A percentile compares a stretch with the other conserved stretches of the same genome.
Evolutionary conservation across 768 basidiomycete species (phyloP).

Genomic region (Holtermannia corniformis): DNA sequence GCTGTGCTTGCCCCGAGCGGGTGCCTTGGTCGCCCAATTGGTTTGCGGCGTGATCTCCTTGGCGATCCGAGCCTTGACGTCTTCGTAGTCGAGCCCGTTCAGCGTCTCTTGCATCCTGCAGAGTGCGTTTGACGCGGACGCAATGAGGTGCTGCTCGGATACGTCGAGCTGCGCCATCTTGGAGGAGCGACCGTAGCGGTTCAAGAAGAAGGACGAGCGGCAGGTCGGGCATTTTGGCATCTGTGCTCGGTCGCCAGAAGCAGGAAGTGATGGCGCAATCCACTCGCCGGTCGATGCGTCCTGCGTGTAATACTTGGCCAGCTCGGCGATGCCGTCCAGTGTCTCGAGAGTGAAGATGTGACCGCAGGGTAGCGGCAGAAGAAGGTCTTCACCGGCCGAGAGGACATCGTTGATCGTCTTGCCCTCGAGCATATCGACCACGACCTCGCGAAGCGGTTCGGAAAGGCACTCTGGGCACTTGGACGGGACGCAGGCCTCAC

Average conservation of each 20-base stretch:
- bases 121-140: too few relatives aligned
- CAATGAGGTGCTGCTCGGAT: slow-evolving; percentile 54
- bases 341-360: slow-evolving; percentile 66
- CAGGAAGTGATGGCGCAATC: slow-evolving; percentile 46
- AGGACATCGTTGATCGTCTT: slow-evolving; percentile 49
- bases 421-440: slow-evolving; percentile 57
- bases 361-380: slow-evolving; percentile 55
- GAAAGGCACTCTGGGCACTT: slow-evolving; percentile 51
- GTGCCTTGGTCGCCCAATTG: too few relatives aligned
- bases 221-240: slow-evolving; percentile 58
- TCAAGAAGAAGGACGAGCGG: slow-evolving; percentile 50
- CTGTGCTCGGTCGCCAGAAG: slow-evolving; percentile 43
- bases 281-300: slow-evolving; percentile 45
- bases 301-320: slow-evolving; percentile 49
- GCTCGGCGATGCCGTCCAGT: slow-evolving; percentile 53
- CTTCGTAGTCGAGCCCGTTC: too few relatives aligned
- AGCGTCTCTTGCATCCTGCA: too few relatives aligned
- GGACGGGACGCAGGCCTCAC: slow-evolving; percentile 55
- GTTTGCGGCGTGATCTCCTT: too few relatives aligned
- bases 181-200: slow-evolving; percentile 54
- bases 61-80: too few relatives aligned
- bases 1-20: too few relatives aligned
- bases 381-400: slow-evolving; percentile 45
- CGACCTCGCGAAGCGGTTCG: slow-evolving; percentile 39
- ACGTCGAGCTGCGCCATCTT: slow-evolving; percentile 60